Evolutionary conservation across 2,329 filamentous ascomycete genomes (phyloP).

Genomic region (Nigrospora osmanthi): DNA sequence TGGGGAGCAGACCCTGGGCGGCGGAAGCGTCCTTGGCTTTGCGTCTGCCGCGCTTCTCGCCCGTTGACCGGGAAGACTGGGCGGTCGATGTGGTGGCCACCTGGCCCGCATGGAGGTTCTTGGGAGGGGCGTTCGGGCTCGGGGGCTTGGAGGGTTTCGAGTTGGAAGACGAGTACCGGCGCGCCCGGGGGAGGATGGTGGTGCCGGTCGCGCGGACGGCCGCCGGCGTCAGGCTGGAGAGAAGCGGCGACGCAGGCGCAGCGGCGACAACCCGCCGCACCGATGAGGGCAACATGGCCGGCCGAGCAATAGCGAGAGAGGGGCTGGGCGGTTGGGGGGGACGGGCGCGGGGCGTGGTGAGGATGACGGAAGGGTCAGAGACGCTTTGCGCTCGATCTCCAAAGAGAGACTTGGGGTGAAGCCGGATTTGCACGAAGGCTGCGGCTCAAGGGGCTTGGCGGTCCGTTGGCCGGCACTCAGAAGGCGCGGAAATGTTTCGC

Average conservation of each 20-base stretch:
- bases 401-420: neutral
- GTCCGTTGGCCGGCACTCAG: neutral
- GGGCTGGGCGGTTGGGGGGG: neutral
- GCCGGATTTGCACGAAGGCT: neutral
- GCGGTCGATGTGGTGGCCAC: slow-evolving; percentile 35
- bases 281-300: slow-evolving; percentile 45
- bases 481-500: neutral
- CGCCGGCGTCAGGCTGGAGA: slow-evolving; percentile 32
- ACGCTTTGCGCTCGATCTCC: neutral
- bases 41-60: slow-evolving; percentile 46
- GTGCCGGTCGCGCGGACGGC: slow-evolving; percentile 28
- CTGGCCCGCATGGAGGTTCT: slow-evolving; percentile 39
- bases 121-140: slow-evolving; percentile 48
- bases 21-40: slow-evolving; percentile 48
- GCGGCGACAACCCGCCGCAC: slow-evolving; percentile 45
- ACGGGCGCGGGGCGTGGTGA: neutral
- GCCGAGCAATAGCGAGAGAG: neutral
- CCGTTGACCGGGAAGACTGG: slow-evolving; percentile 34
- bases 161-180: slow-evolving; percentile 41
- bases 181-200: slow-evolving; percentile 23
- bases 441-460: neutral
- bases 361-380: neutral
- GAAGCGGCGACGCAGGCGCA: slow-evolving; percentile 35
- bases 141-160: slow-evolving; percentile 44
- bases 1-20: slow-evolving; percentile 53